These are phyloP conservation scores for Pseudocercospora crystallina DNA, from an alignment of 2,329 filamentous ascomycete genomes.

Conservation along the genomic window DNA sequence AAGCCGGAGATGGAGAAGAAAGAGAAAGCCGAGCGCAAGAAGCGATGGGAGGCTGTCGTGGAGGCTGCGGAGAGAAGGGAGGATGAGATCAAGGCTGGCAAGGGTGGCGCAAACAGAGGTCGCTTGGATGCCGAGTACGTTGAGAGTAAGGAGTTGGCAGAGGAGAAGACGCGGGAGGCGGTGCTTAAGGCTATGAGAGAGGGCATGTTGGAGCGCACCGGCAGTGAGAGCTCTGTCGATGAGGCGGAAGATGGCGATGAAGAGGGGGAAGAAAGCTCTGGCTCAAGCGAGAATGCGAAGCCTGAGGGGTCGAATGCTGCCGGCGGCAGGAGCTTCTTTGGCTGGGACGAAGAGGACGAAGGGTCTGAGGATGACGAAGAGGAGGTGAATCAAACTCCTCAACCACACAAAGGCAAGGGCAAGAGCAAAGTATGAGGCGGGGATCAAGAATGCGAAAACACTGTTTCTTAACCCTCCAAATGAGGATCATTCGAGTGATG, in stretches of 20 bases:
- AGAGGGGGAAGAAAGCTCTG: slow-evolving; percentile 31
- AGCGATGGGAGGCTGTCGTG: slow-evolving; percentile 85
- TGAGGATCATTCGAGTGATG: not conserved
- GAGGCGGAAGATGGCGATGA: slow-evolving; percentile 37
- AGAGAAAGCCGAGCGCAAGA: slow-evolving; percentile 81
- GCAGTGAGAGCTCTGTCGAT: slow-evolving; percentile 45
- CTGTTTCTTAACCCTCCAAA: not conserved
- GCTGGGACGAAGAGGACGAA: slow-evolving; percentile 73
- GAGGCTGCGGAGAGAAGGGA: slow-evolving; percentile 79
- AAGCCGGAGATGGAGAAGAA: slow-evolving; percentile 97
- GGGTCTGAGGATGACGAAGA: slow-evolving; percentile 42
- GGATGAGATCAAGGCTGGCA: slow-evolving; percentile 75
- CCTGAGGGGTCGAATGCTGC: slow-evolving; percentile 40
- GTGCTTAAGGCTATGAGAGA: slow-evolving; percentile 69
- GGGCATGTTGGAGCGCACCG: slow-evolving; percentile 53
- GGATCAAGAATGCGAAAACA: not conserved
- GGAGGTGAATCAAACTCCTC: not conserved
- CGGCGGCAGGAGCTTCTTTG: slow-evolving; percentile 59
- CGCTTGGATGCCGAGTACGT: slow-evolving; percentile 87
- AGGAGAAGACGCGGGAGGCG: slow-evolving; percentile 76
- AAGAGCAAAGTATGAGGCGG: slow-evolving; percentile 36
- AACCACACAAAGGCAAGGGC: slow-evolving; percentile 44
- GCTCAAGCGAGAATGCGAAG: slow-evolving; percentile 29
- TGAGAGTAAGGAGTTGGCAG: slow-evolving; percentile 88
- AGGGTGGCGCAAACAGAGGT: slow-evolving; percentile 57